These are phyloP conservation scores for Macrotyloma uniflorum DNA, from an alignment of 306 rosid species.

Conservation along the genomic window DNA sequence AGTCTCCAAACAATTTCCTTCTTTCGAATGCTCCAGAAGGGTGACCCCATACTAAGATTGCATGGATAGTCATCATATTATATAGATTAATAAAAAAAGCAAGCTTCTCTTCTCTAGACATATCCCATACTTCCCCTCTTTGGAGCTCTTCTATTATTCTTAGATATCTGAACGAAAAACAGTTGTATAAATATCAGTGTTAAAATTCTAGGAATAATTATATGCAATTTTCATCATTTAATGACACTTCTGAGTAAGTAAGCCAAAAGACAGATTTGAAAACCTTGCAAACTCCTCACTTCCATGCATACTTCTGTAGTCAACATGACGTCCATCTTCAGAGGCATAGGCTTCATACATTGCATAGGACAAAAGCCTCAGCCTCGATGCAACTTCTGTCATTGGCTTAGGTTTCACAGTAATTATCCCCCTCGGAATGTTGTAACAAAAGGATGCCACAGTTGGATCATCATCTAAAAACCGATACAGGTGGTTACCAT, in stretches of 20 bases:
- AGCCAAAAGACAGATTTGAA: not conserved
- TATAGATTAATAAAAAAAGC: slow-evolving; percentile 84
- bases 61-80: slow-evolving; percentile 91
- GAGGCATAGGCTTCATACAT: slow-evolving; percentile 77
- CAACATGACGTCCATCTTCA: slow-evolving; percentile 71
- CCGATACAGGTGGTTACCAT: slow-evolving; percentile 76
- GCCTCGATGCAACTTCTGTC: slow-evolving; percentile 71
- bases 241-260: slow-evolving; percentile 9
- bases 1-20: slow-evolving; percentile 68
- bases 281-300: slow-evolving; percentile 95
- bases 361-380: slow-evolving; percentile 65
- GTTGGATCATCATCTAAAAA: slow-evolving; percentile 80
- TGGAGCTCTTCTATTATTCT: slow-evolving; percentile 89
- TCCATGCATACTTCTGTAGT: slow-evolving; percentile 72
- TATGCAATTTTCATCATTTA: slow-evolving; percentile 16
- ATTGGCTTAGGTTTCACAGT: slow-evolving; percentile 73
- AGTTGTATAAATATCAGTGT: not conserved
- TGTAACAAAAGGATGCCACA: slow-evolving; percentile 69
- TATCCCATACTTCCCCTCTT: slow-evolving; percentile 66
- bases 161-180: slow-evolving; percentile 57
- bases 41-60: slow-evolving; percentile 69
- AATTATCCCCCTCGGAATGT: slow-evolving; percentile 70
- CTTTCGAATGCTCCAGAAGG: slow-evolving; percentile 74
- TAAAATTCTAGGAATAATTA: not conserved
- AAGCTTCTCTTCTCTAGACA: slow-evolving; percentile 82